phyloP scores from a whole-genome alignment of 768 basidiomycete species.

The Candolleomyces aberdarensis region DNA sequence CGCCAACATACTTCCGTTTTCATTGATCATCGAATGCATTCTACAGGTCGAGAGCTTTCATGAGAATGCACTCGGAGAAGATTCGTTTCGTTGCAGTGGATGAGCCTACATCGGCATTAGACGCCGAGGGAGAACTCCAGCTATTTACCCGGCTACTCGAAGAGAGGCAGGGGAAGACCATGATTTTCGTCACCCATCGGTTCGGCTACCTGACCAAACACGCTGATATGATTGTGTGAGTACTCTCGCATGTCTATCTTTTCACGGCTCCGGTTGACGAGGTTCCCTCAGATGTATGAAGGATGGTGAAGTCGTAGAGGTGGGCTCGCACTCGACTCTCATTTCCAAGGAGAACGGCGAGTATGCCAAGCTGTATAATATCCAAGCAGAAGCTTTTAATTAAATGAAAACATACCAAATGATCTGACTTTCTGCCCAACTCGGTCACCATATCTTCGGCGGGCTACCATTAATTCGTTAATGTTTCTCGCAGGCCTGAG shows the following conservation, averaged over 20 bases:
- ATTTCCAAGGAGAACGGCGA: not conserved
- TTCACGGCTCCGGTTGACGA: not conserved
- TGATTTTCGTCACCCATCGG: slow-evolving; percentile 55
- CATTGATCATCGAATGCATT: not conserved
- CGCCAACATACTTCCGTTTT: slow-evolving; percentile 4
- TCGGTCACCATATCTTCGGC: too few relatives aligned
- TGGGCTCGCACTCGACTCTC: not conserved
- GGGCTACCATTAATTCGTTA: too few relatives aligned
- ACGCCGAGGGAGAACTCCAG: slow-evolving; percentile 49
- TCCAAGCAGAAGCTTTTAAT: not conserved
- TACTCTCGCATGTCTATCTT: not conserved
- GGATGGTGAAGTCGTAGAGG: not conserved
- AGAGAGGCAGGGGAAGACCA: slow-evolving; percentile 44
- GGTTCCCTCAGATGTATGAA: not conserved
- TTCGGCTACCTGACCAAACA: slow-evolving; percentile 46
- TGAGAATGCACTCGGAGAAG: slow-evolving; percentile 34
- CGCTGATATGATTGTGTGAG: slow-evolving; percentile 53
- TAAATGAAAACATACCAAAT: too few relatives aligned
- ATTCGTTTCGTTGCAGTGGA: slow-evolving; percentile 52
- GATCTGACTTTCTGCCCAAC: too few relatives aligned
- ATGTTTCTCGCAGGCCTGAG: too few relatives aligned
- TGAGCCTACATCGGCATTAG: slow-evolving; percentile 57
- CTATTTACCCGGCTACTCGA: slow-evolving; percentile 39
- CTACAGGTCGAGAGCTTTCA: slow-evolving; percentile 41
- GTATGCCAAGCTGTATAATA: not conserved